Evolutionary conservation across 2,329 filamentous ascomycete species (phyloP), one percentile per base, ranked within the genome.

Genomic region (Diplodia corticola): DNA sequence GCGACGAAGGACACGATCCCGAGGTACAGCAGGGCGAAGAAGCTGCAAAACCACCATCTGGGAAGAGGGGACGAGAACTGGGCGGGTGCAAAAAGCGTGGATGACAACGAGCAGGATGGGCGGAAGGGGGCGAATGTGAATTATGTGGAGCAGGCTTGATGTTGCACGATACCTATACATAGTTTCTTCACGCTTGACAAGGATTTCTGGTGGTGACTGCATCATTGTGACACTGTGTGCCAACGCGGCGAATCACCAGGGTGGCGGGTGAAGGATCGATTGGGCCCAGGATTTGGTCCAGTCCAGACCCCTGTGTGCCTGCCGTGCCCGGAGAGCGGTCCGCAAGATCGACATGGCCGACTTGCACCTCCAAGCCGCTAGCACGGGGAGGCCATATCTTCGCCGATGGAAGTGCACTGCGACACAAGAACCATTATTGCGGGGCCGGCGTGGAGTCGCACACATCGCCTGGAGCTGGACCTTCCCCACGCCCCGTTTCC

Each of bases 1-100:
- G 55, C 54, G 5, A 51, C 44, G 9, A 61, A 50, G 49, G 64
- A 66, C 7, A 53, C 55, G 5, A 28, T 66, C 20, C 64, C 64
- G 7, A 53, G 64, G 17, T 37, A 28, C 28, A 61, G 54, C 33
- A 53, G 64, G 26, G 64, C 64, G n/a, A 55, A 46, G 40, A 51
- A 59, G 64, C 22, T 65, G 40, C 50, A 65, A 46, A 24, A 65
- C 40, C 63, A 65, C 46, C 53, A 51, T 30, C 26, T 35, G 5
- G 53, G 37, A 10, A 24, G 33, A 9, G 26, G 24, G 3, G 49
- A 53, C 6, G 63, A 20, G 13, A 35, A 49, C n/a, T 50, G 53
- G 44, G 33, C 5, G 9, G 60, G 20, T 4, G n/a, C 22, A 12
- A 53, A 51, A 22, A 13, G 44, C 15, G 46, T 30, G 22, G 64